Base-by-base conservation (phyloP, 257 asterid species). In the Pogostemon cablin region DNA sequence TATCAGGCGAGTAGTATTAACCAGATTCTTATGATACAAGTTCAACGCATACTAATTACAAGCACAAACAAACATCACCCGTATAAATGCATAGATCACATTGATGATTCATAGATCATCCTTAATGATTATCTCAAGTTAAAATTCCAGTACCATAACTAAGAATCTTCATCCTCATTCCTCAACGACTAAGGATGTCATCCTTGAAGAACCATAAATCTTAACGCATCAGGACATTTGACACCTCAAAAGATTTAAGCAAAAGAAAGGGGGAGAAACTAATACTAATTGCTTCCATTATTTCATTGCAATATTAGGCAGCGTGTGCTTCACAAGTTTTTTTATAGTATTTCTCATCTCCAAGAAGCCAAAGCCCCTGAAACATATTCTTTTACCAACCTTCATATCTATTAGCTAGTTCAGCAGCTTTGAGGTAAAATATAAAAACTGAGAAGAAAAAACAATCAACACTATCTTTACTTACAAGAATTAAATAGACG, bases 111-210 rank as follows among this genome's bases (percentile, higher is more conserved):
- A 52, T 63, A 15, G 10, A 50, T 9, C 41, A 40, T 48, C 10
- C 7, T 17, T 62, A 53, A 44, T 32, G 58, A 57, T 6, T 38
- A 47, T 52, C 48, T 32, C 53, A 58, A 9, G 7, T 41, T 56
- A 69, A 62, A 48, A 41, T 55, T 64, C 64, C 32, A 41, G 62
- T 25, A 72, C 62, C 38, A 50, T 11, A 49, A 56, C 54, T 52
- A 38, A 35, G 7, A 50, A 58, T 41, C 42, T 62, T 55, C 48
- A 76, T 70, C 68, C 47, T 20, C 58, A 20, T 70, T 70, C 68
- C 47, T 20, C 58, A 20, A 15, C 43, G 49, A 37, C 15, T 35
- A 39, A 17, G 48, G 10, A 58, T 48, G 47, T 52, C 15, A 65
- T 35, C 60, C 17, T 40, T n/a, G 25, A 4, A 20, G 35, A 57